Evolutionary conservation across 2,329 filamentous ascomycete genomes (phyloP), one percentile per base, ranked within the genome.

Genomic region (Lasiodiplodia hormozganensis): DNA sequence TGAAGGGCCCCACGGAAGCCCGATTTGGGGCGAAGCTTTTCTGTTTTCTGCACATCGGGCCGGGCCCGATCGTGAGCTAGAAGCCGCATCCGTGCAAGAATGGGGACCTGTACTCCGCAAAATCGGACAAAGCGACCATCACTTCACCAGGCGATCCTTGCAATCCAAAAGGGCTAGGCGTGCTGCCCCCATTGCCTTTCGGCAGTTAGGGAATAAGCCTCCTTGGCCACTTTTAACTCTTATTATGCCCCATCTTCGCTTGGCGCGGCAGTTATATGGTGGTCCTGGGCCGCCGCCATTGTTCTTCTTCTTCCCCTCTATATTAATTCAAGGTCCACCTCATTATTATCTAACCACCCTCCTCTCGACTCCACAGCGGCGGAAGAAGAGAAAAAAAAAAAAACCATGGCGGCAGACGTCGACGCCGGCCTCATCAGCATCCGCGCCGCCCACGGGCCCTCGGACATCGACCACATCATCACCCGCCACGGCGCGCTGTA

Each of bases 381-480:
- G 2, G 31, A 34, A 34, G 31, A 31, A 31, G 31, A 31, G 8
- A 10, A 10, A 2, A 31, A 0, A 10, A 3, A 34, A 10, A 7
- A 34, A 10, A 47, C 2, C 43, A 47, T 47, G 43, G 7, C 43
- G 3, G 7, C n/a, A 10, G 18, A 47, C 8, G 43, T 8, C n/a
- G 43, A 47, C 18, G n/a, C 10, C 43, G 43, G 43, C 43, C 4
- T 40, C 38, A 43, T 51, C 58, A 43, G n/a, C 58, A 2, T 62
- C 40, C 58, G 58, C 16, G 10, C 40, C 16, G 10, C 40, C 25
- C 28, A 51, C 43, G 28, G 43, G 21, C 25, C 43, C 40, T 43
- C 28, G 4, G 58, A 62, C 58, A 51, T 51, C 16, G 43, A 28
- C 18, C 58, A 62, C 10, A 36, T 62, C n/a, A 51, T 51, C 16